Evolutionary conservation across 805 yeast species (phyloP), one percentile per base, ranked within the genome.

Genomic region (Nakazawaea ambrosiae): DNA sequence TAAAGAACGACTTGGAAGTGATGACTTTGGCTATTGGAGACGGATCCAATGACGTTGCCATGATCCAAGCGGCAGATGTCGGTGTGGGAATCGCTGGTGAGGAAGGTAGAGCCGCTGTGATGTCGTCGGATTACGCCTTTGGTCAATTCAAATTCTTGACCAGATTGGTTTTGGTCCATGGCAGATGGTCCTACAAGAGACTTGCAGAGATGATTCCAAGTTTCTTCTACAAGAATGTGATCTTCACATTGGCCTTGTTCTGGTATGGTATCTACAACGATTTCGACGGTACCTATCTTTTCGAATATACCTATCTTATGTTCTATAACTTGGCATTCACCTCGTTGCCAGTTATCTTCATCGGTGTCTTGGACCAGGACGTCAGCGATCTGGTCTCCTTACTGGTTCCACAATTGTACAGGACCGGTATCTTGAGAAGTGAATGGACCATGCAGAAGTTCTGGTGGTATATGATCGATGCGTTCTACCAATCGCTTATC

Each of bases 71-170:
- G 24, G 90, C 94, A 4, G 81, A 84, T 54, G 77, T 84, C 24
- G 94, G 94, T 40, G 80, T 84, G 27, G 94, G 94, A 45, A 82
- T 83, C 50, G 90, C 88, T 5, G 94, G 94, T 46, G 85, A 81
- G 49, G 94, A 83, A 60, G 94, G 94, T 42, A 62, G 92, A 36
- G 89, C 82, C 51, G 94, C 94, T 2, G 92, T 79, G 8, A 83
- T 83, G 94, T 75, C 87, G 1, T 76, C 89, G 0, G 94, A 83
- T 61, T 83, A 81, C 55, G 90, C 88, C 3, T 65, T 83, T 50
- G 94, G 88, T 2, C 92, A 83, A 56, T 83, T 83, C 63, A 59
- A 86, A 44, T 84, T 66, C 56, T 58, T 83, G 46, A 66, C 76
- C 2, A 59, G 88, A 45, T 62, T 83, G 45, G 60, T 84, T 33